Evolutionary conservation across 805 yeast species (phyloP).

Genomic region (Schizosaccharomyces cryophilus): DNA sequence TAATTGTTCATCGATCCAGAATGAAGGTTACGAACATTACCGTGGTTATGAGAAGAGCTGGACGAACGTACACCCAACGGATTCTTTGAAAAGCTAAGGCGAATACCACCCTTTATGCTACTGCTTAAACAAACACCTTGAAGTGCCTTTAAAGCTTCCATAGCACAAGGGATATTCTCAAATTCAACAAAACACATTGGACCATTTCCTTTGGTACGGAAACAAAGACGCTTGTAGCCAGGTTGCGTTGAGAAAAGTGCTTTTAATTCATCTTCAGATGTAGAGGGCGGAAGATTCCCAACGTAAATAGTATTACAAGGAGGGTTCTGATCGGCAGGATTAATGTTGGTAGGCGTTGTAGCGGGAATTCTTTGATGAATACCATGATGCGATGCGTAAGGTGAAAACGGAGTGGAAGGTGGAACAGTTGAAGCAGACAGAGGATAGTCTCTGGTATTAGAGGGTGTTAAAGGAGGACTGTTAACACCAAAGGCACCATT

Average conservation of each 20-base stretch:
- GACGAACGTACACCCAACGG: constrained; percentile 68
- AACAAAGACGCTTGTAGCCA: constrained; percentile 80
- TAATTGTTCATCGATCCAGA: background rate
- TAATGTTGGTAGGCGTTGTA: background rate
- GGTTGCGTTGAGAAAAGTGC: constrained; percentile 67
- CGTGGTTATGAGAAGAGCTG: background rate
- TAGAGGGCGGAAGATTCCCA: constrained; percentile 92
- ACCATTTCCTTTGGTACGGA: constrained; percentile 68
- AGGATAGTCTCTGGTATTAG: background rate
- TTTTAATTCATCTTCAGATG: constrained; percentile 78
- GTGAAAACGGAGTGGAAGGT: background rate
- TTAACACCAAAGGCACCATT: background rate
- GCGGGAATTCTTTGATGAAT: background rate
- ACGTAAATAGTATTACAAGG: constrained; percentile 95
- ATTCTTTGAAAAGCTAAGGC: constrained; percentile 81
- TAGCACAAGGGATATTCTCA: constrained; percentile 83
- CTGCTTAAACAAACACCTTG: constrained; percentile 83
- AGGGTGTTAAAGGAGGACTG: background rate
- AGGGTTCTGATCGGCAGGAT: constrained; percentile 94
- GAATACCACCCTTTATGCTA: constrained; percentile 76
- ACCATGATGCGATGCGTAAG: background rate
- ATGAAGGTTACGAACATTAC: background rate
- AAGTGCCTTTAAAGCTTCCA: constrained; percentile 76
- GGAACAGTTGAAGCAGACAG: background rate
- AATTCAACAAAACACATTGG: constrained; percentile 99